Evolutionary conservation across 2,329 filamentous ascomycete genomes (phyloP).

Genomic region (Tolypocladium ophioglossoides): DNA sequence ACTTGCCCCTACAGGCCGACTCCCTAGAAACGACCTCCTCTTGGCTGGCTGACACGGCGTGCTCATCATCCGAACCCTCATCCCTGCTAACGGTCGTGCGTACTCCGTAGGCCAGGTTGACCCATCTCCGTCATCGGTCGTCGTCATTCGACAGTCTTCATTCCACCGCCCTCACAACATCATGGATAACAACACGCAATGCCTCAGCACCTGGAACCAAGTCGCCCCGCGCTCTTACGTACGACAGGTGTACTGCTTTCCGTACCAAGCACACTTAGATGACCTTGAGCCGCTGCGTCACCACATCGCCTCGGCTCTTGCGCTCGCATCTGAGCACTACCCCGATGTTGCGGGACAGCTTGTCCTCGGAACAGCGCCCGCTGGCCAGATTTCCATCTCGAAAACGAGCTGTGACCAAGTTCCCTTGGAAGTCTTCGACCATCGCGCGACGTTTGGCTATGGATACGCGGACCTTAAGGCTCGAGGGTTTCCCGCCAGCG

Average conservation of each 20-base stretch:
- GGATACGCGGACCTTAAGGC: conserved; percentile 15
- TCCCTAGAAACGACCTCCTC: neutral
- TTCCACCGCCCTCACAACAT: neutral
- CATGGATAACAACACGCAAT: neutral
- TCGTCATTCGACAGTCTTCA: neutral
- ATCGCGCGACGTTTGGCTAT: conserved; percentile 8
- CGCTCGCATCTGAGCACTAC: conserved; percentile 8
- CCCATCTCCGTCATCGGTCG: too few species aligned
- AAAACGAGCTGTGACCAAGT: conserved; percentile 8
- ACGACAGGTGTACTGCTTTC: conserved; percentile 9
- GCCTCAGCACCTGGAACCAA: conserved; percentile 7
- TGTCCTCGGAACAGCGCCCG: conserved; percentile 7
- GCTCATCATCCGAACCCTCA: neutral
- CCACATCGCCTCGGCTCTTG: conserved; percentile 1
- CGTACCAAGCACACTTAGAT: neutral
- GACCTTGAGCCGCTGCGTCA: conserved; percentile 2
- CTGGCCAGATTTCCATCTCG: conserved; percentile 9
- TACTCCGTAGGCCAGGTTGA: neutral
- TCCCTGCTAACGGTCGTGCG: neutral
- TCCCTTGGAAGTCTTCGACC: conserved; percentile 9
- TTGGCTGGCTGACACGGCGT: neutral
- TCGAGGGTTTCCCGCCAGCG: conserved; percentile 16
- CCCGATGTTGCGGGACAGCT: conserved; percentile 18
- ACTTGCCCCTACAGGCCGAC: neutral
- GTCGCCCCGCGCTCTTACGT: conserved; percentile 7